Evolutionary conservation across 805 yeast species (phyloP).

Genomic region (Lachancea sp.): DNA sequence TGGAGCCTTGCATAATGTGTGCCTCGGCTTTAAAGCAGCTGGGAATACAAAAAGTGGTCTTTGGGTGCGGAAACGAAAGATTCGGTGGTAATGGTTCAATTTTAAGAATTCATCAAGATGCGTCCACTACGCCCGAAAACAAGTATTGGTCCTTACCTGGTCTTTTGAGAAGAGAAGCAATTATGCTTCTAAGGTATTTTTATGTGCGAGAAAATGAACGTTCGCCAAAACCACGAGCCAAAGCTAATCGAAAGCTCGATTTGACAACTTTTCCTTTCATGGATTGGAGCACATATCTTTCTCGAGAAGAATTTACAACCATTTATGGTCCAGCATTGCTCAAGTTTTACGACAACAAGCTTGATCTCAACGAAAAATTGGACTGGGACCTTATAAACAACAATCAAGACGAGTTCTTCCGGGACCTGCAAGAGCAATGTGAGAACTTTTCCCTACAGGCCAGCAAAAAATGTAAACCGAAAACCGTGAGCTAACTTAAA

Average conservation of each 20-base stretch:
- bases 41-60: conserved; percentile 64
- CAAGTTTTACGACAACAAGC: conserved; percentile 11
- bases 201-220: conserved; percentile 78
- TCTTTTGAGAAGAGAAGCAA: conserved; percentile 71
- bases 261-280: conserved; percentile 52
- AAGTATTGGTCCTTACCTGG: conserved; percentile 67
- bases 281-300: conserved; percentile 49
- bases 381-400: conserved; percentile 26
- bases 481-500: conserved; percentile 1
- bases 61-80: conserved; percentile 91
- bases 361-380: conserved; percentile 16
- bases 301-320: conserved; percentile 41
- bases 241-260: conserved; percentile 59
- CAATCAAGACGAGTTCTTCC: conserved; percentile 12
- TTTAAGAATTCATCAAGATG: conserved; percentile 48
- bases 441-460: conserved; percentile 8
- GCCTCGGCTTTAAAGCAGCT: conserved; percentile 84
- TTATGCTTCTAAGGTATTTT: conserved; percentile 71
- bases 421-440: conserved; percentile 11
- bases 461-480: conserved; percentile 12
- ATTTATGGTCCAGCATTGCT: conserved; percentile 17
- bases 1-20: conserved; percentile 98
- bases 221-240: conserved; percentile 76
- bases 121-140: conserved; percentile 18
- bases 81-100: conserved; percentile 97